A percentile compares a stretch with the other conserved stretches of the same genome.
Evolutionary conservation across 2,329 filamentous ascomycete species (phyloP).

Genomic region (Alternaria infectoria): DNA sequence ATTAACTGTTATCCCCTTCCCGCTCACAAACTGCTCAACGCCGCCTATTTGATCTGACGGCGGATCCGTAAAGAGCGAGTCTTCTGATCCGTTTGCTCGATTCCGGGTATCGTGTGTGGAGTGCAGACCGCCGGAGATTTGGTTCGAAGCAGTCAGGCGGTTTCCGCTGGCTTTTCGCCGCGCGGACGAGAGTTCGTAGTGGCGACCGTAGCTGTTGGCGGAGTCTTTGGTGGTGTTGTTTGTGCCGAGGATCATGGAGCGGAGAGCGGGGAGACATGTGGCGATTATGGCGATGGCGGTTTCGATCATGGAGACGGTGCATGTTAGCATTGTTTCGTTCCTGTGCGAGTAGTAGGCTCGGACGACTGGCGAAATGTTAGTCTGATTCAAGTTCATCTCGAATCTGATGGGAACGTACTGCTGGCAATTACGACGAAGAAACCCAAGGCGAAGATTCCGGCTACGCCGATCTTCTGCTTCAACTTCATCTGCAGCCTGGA

Average conservation of each 20-base stretch:
- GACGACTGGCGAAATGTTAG: constrained; percentile 21
- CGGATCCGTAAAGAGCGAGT: constrained; percentile 18
- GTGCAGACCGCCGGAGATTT: constrained; percentile 2
- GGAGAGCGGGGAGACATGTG: constrained; percentile 45
- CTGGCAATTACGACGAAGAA: constrained; percentile 32
- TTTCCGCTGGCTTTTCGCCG: constrained; percentile 18
- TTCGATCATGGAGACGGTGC: constrained; percentile 33
- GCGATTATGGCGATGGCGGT: constrained; percentile 50
- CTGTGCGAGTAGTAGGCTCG: constrained; percentile 28
- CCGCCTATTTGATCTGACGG: background rate
- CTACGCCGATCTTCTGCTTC: constrained; percentile 29
- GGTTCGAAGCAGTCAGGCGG: background rate
- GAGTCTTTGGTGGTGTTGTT: constrained; percentile 20
- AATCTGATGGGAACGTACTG: constrained; percentile 14
- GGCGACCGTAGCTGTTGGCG: constrained; percentile 28
- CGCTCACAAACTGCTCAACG: background rate
- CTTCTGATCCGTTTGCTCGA: constrained; percentile 20
- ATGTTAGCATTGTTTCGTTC: constrained; percentile 31
- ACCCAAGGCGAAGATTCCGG: constrained; percentile 30
- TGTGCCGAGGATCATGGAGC: constrained; percentile 26
- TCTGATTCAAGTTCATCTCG: background rate
- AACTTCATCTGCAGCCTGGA: constrained; percentile 30
- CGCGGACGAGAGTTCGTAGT: constrained; percentile 29
- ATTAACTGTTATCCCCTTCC: constrained; percentile 16
- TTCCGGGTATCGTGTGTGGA: background rate